Evolutionary conservation across 2,329 filamentous ascomycete species (phyloP).

Genomic region (Pestalotiopsis sp.): DNA sequence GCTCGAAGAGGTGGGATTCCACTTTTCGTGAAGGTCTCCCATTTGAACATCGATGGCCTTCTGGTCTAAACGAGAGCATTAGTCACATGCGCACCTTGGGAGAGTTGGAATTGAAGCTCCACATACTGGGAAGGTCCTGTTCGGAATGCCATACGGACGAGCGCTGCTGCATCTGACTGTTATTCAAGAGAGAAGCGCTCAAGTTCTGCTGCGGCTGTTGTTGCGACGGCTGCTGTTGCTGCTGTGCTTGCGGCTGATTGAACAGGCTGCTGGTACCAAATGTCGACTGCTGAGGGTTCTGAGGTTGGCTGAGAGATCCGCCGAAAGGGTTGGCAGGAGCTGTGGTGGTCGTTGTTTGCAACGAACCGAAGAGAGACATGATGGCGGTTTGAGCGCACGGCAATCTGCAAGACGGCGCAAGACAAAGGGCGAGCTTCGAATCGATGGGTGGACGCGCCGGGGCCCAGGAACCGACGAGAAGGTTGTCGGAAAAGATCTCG

Average conservation of each 20-base stretch:
- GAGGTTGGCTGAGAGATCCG: constrained; percentile 28
- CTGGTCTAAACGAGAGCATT: constrained; percentile 49
- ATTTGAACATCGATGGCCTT: constrained; percentile 77
- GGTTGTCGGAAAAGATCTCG: background rate
- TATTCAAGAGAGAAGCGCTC: constrained; percentile 16
- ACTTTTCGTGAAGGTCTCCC: constrained; percentile 68
- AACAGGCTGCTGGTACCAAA: constrained; percentile 31
- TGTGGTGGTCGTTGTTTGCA: background rate
- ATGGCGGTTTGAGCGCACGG: constrained; percentile 26
- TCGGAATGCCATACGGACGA: constrained; percentile 28
- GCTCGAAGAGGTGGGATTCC: constrained; percentile 66
- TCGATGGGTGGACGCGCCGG: background rate
- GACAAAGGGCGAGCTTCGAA: background rate
- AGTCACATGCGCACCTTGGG: constrained; percentile 3
- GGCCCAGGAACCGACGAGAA: background rate
- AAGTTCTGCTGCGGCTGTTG: constrained; percentile 31
- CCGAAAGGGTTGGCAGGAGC: background rate
- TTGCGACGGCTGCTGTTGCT: constrained; percentile 35
- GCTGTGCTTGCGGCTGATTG: constrained; percentile 34
- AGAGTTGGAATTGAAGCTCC: background rate
- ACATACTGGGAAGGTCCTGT: constrained; percentile 20
- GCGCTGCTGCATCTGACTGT: background rate
- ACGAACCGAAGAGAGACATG: constrained; percentile 9
- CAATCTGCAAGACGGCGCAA: background rate
- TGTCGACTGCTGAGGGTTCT: constrained; percentile 32